phyloP scores from a whole-genome alignment of 139 green algal genomes.

The Volvox africanus region DNA sequence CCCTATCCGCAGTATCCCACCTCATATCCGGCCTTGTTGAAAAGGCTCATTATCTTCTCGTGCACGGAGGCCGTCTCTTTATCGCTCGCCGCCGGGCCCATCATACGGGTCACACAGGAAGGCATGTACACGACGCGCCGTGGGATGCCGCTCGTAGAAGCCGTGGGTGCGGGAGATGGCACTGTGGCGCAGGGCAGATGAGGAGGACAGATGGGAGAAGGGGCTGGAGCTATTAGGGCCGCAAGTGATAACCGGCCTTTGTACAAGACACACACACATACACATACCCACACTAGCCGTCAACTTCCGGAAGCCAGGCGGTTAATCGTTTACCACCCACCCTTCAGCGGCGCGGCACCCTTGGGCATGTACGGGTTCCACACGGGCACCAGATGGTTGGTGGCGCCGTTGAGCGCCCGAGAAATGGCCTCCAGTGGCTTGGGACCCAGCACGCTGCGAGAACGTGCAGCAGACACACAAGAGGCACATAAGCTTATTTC shows the following conservation, averaged over 20 bases:
- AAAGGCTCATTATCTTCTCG: conserved; percentile 93
- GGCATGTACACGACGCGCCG: conserved; percentile 94
- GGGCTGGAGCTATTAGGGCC: no score
- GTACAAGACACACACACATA: no score
- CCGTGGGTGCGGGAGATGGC: conserved; percentile 19
- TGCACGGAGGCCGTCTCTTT: conserved; percentile 82
- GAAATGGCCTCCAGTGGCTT: conserved; percentile 20
- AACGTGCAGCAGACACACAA: no score
- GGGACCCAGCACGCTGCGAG: conserved; percentile 61
- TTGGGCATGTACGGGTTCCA: conserved; percentile 98
- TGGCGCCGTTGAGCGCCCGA: conserved; percentile 47
- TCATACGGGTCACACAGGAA: conserved; percentile 95
- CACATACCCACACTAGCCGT: no score
- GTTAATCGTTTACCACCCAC: conserved; percentile 13
- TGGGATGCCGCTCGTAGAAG: conserved; percentile 48
- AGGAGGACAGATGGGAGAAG: no score
- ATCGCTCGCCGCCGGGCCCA: conserved; percentile 88
- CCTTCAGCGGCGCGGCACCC: conserved; percentile 72
- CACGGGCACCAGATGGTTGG: conserved; percentile 83
- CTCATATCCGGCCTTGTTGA: conserved; percentile 86
- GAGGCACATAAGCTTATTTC: no score
- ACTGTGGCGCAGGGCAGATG: conserved; percentile 2
- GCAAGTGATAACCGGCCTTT: no score
- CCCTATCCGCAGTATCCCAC: not conserved
- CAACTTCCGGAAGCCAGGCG: no score